These are phyloP conservation scores for Pseudocercospora fuligena DNA, from an alignment of 2,329 filamentous ascomycete species.

Conservation along the genomic window DNA sequence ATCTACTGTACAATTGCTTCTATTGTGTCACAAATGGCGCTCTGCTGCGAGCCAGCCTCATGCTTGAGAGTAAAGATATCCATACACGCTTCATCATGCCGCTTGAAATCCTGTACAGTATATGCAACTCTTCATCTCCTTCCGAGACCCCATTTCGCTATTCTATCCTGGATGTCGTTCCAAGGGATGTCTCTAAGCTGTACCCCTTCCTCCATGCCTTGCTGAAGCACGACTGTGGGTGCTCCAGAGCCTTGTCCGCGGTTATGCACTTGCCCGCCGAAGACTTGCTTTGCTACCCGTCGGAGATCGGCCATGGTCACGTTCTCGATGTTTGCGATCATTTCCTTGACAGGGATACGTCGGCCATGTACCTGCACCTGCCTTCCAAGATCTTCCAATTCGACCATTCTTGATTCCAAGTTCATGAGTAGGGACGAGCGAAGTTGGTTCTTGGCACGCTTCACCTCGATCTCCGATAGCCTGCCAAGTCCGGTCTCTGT, in stretches of 20 bases:
- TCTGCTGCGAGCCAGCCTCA: neutral
- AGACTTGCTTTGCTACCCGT: slow-evolving; percentile 77
- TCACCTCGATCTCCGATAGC: slow-evolving; percentile 77
- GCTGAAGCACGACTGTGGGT: slow-evolving; percentile 93
- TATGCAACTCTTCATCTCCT: slow-evolving; percentile 40
- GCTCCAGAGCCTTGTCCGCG: slow-evolving; percentile 78
- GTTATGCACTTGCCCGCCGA: slow-evolving; percentile 78
- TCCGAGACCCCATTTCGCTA: slow-evolving; percentile 82
- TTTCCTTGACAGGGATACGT: slow-evolving; percentile 89
- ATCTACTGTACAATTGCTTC: slow-evolving; percentile 6
- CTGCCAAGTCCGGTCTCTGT: slow-evolving; percentile 74
- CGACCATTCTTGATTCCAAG: slow-evolving; percentile 94
- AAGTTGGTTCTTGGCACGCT: slow-evolving; percentile 95
- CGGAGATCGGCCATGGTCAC: slow-evolving; percentile 81
- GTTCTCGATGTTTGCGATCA: slow-evolving; percentile 84
- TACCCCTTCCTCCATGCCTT: slow-evolving; percentile 76
- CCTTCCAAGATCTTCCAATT: slow-evolving; percentile 91
- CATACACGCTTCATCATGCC: slow-evolving; percentile 5
- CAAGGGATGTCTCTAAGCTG: slow-evolving; percentile 73
- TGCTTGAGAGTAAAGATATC: neutral
- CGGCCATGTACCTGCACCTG: slow-evolving; percentile 96
- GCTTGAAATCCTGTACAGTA: neutral
- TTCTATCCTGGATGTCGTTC: slow-evolving; percentile 87
- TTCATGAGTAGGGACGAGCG: slow-evolving; percentile 93
- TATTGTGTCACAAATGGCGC: neutral